A percentile compares a stretch with the other conserved stretches of the same genome.
These are phyloP conservation scores for Mycena pura DNA, from an alignment of 768 basidiomycete genomes.

Conservation along the genomic window DNA sequence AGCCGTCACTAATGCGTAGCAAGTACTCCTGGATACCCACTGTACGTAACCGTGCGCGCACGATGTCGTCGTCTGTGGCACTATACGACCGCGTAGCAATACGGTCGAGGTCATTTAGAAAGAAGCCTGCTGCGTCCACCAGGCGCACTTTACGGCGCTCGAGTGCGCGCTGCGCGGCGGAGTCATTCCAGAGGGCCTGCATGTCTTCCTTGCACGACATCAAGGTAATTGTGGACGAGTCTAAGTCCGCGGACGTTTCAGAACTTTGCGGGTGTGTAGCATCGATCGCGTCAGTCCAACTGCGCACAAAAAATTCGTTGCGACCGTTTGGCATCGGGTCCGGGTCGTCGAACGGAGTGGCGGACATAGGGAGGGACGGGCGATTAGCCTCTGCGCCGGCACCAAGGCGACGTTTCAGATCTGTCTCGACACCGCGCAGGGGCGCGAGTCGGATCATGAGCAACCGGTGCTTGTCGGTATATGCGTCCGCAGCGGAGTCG, in stretches of 20 bases:
- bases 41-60: constrained; percentile 73
- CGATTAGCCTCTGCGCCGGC: constrained; percentile 47
- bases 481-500: constrained; percentile 29
- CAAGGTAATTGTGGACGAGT: constrained; percentile 58
- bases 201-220: constrained; percentile 68
- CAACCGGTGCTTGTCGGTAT: constrained; percentile 58
- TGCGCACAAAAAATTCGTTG: constrained; percentile 60
- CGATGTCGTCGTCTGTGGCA: constrained; percentile 76
- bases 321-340: constrained; percentile 33
- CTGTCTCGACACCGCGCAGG: constrained; percentile 63
- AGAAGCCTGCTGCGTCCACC: constrained; percentile 73
- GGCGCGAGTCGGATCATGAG: constrained; percentile 69
- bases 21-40: constrained; percentile 73
- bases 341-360: constrained; percentile 54
- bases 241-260: constrained; percentile 33
- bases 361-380: constrained; percentile 43
- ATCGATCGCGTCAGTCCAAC: constrained; percentile 55
- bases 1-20: constrained; percentile 23
- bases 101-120: constrained; percentile 71
- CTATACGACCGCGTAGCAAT: constrained; percentile 66
- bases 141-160: constrained; percentile 54
- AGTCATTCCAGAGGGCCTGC: constrained; percentile 67
- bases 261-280: not conserved
- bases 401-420: constrained; percentile 68
- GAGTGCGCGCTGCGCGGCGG: constrained; percentile 56